Percentiles rank a stretch among this genome's conserved stretches.
phyloP scores from a whole-genome alignment of 192 early-diverging fungal species.

The Umbelopsis sp. region DNA sequence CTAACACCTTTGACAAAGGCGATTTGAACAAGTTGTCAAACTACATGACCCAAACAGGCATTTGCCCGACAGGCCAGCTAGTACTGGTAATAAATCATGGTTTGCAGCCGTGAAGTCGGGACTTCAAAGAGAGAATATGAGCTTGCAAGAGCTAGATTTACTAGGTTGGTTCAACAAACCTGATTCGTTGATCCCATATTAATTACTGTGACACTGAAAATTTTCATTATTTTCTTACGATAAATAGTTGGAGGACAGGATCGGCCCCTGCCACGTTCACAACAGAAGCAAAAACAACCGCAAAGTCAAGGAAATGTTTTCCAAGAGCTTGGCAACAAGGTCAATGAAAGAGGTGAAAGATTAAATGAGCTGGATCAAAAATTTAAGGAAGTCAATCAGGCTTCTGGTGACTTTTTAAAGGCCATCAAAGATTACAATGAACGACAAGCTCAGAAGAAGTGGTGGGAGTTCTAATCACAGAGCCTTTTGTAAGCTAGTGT shows the following conservation, averaged over 20 bases:
- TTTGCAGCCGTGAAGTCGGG: slow-evolving; percentile 34
- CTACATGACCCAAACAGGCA: slow-evolving; percentile 26
- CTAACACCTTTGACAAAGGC: neutral
- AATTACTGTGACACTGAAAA: slow-evolving; percentile 10
- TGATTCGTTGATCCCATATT: neutral
- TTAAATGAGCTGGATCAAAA: slow-evolving; percentile 59
- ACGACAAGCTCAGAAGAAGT: slow-evolving; percentile 67
- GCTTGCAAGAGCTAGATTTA: slow-evolving; percentile 33
- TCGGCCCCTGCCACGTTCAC: neutral
- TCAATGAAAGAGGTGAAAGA: slow-evolving; percentile 73
- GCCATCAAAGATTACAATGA: slow-evolving; percentile 63
- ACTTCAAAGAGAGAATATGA: slow-evolving; percentile 31
- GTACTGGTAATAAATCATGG: slow-evolving; percentile 34
- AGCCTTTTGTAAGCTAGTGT: neutral
- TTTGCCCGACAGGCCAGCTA: slow-evolving; percentile 27
- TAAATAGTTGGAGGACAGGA: slow-evolving; percentile 26
- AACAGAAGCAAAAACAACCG: slow-evolving; percentile 1
- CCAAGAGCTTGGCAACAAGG: slow-evolving; percentile 34
- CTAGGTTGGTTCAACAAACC: slow-evolving; percentile 23
- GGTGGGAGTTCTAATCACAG: slow-evolving; percentile 59
- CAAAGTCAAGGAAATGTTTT: slow-evolving; percentile 29
- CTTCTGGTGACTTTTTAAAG: slow-evolving; percentile 57
- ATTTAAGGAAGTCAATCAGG: slow-evolving; percentile 57
- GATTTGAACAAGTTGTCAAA: slow-evolving; percentile 31
- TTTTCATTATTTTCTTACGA: neutral